Percentiles rank a stretch among this genome's conserved stretches.
These are phyloP conservation scores for Cladosporium sp. DNA, from an alignment of 2,329 filamentous ascomycete genomes.

Conservation along the genomic window DNA sequence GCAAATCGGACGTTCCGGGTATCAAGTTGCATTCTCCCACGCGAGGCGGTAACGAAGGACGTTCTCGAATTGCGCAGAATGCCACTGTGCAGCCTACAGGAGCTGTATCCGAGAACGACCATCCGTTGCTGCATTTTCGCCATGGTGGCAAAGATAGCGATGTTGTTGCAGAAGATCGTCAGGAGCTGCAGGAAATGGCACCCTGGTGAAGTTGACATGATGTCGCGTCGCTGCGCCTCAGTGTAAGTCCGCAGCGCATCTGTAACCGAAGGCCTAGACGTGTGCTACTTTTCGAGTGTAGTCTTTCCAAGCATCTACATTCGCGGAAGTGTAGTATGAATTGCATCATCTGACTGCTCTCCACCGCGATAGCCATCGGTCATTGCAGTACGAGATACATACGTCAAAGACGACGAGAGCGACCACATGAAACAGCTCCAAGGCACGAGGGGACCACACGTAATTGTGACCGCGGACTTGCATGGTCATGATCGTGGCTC, in stretches of 20 bases:
- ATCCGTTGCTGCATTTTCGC: background rate
- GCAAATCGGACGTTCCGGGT: constrained; percentile 10
- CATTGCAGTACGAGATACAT: background rate
- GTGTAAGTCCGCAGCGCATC: background rate
- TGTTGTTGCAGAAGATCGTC: background rate
- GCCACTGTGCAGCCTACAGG: background rate
- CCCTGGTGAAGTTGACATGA: background rate
- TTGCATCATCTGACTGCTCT: background rate
- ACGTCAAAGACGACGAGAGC: constrained; percentile 4
- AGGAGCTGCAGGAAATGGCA: background rate
- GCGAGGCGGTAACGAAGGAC: background rate
- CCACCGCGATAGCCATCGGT: background rate
- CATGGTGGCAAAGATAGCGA: background rate
- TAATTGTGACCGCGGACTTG: background rate
- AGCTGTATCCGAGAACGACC: background rate
- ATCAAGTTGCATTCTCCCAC: constrained; percentile 3
- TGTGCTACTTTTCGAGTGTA: background rate
- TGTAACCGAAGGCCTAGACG: too few species aligned
- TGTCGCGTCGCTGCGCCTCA: constrained; percentile 5
- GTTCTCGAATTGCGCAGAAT: background rate
- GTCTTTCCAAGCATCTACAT: background rate
- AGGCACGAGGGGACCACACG: constrained; percentile 2
- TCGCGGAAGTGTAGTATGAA: background rate
- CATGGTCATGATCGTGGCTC: background rate
- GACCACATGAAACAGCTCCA: constrained; percentile 9